A percentile compares a stretch with the other conserved stretches of the same genome.
phyloP scores from a whole-genome alignment of 2,329 filamentous ascomycete species.

The Fusarium incarnatum region DNA sequence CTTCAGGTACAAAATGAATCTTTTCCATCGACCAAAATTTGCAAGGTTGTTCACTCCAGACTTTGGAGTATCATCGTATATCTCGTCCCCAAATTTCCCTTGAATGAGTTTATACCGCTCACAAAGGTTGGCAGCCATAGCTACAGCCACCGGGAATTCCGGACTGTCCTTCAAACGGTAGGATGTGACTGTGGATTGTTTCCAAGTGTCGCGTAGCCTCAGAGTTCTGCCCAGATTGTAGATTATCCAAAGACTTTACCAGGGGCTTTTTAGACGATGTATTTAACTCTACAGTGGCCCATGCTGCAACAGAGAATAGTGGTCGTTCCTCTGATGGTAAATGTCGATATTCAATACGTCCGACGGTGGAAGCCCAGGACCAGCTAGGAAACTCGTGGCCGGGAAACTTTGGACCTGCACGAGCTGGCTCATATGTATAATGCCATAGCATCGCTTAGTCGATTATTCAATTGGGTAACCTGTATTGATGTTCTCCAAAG shows the following conservation, averaged over 20 bases:
- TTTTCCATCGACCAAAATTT: neutral
- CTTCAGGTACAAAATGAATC: neutral
- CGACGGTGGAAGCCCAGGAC: neutral
- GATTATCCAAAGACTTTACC: accelerated
- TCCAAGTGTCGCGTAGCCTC: neutral
- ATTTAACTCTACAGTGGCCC: too few species aligned
- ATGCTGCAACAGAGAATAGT: neutral
- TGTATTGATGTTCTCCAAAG: neutral
- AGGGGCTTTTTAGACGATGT: too few species aligned
- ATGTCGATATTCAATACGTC: neutral
- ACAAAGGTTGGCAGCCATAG: neutral
- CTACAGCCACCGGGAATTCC: neutral
- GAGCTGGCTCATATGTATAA: neutral
- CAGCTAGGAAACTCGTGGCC: neutral
- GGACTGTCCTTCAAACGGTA: neutral
- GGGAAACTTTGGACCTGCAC: accelerated
- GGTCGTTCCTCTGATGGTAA: neutral
- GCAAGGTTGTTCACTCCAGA: too few species aligned
- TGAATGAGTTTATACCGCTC: neutral
- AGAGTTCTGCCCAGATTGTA: too few species aligned
- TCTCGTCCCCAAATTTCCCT: accelerated
- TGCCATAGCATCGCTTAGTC: neutral
- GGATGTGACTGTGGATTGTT: neutral
- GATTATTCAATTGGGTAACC: accelerated
- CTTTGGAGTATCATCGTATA: too few species aligned